Evolutionary conservation across 2,329 filamentous ascomycete genomes (phyloP), one percentile per base, ranked within the genome.

Genomic region (Trichoderma koningiopsis): DNA sequence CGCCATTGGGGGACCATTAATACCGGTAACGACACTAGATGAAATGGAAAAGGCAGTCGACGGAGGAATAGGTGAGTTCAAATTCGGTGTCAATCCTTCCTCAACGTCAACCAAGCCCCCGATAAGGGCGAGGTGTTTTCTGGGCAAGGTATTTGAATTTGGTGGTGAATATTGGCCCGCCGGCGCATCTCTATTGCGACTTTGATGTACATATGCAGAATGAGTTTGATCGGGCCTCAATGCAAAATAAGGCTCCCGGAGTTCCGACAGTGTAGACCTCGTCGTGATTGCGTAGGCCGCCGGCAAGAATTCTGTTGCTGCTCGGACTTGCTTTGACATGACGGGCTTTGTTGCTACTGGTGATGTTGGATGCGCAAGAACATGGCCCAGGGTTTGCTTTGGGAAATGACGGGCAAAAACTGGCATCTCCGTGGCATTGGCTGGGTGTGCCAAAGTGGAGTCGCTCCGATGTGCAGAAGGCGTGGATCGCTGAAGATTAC

Each of bases 161-260:
- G 40, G 4, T 7, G 63, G 37, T 14, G 19, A 29, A 37, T 59
- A 29, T 29, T 55, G 49, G 55, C 29, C 57, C 29, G 35, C 35
- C 16, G 27, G 31, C n/a, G 43, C 11, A 37, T 24, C 55, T 5
- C n/a, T 40, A 43, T 24, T 27, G 35, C 33, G 29, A n/a, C 19
- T 43, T 37, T 33, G 63, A 11, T 55, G 63, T 7, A 22, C 5
- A 59, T 14, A 40, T 59, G 29, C 55, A 5, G 63, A 10, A 37
- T 8, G 19, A 13, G 7, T 29, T 35, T 43, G 22, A 24, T 59
- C 40, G 19, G 56, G 31, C 40, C 57, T 27, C 27, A 67, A 55
- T 22, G 43, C 63, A 19, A 67, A 59, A 29, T 67, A 67, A 35
- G 63, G 63, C 40, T 67, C 63, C 22, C 35, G 63, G 29, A 55